Conservation (phyloP, 2,329 filamentous ascomycete genomes). For the Aspergillus sp. region DNA sequence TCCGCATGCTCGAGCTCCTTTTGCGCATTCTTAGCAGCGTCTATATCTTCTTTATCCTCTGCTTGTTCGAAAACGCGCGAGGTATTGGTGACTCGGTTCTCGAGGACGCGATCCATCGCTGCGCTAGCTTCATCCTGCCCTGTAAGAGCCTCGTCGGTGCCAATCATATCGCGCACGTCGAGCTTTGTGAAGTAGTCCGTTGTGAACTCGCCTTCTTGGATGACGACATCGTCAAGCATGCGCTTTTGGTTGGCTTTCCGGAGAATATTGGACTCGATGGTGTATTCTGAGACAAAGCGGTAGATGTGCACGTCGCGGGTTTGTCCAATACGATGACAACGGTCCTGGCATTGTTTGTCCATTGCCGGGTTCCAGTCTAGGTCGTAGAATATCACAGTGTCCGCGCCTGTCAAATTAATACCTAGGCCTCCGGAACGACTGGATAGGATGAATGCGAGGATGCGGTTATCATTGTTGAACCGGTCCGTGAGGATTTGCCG, state of each 20-base stretch:
- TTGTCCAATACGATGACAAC: constrained; percentile 95
- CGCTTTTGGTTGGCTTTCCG: constrained; percentile 97
- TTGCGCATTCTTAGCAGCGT: constrained; percentile 81
- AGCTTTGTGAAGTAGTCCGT: constrained; percentile 91
- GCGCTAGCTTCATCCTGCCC: constrained; percentile 71
- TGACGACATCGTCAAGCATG: constrained; percentile 96
- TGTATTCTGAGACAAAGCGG: constrained; percentile 86
- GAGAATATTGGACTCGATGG: constrained; percentile 96
- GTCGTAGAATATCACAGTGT: constrained; percentile 98
- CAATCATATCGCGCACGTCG: constrained; percentile 66
- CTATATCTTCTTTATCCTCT: constrained; percentile 89
- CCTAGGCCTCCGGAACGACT: constrained; percentile 91
- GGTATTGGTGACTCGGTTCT: constrained; percentile 63
- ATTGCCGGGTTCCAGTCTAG: constrained; percentile 99
- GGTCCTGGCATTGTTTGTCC: constrained; percentile 98
- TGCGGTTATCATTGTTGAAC: constrained; percentile 92
- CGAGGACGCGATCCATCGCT: constrained; percentile 83
- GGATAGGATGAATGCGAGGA: constrained; percentile 92
- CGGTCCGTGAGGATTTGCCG: constrained; percentile 92
- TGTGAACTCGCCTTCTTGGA: constrained; percentile 96
- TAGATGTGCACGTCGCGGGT: constrained; percentile 98
- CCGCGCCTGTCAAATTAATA: constrained; percentile 94
- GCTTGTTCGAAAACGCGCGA: constrained; percentile 79
- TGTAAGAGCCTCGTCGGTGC: constrained; percentile 55
- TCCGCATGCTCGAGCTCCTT: constrained; percentile 83